Conservation (phyloP, 2,329 filamentous ascomycete species). For the Phoma herbarum region DNA sequence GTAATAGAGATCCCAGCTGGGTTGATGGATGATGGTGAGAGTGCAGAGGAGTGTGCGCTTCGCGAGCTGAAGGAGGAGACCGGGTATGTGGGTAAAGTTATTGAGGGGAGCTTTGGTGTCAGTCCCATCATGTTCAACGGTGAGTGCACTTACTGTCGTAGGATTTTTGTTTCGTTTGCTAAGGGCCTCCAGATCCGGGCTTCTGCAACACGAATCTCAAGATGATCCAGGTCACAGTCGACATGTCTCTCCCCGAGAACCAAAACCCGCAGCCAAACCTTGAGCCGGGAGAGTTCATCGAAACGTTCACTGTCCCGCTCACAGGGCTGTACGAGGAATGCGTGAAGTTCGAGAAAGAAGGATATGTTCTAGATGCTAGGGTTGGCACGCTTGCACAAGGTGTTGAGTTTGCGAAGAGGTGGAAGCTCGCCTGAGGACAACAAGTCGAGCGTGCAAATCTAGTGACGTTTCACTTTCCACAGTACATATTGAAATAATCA, state of each 20-base stretch:
- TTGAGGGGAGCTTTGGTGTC: constrained; percentile 47
- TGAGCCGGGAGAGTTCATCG: constrained; percentile 84
- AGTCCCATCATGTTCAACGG: constrained; percentile 56
- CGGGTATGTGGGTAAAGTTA: constrained; percentile 64
- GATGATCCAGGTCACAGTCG: constrained; percentile 77
- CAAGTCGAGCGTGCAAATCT: no score
- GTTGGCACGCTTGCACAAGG: constrained; percentile 82
- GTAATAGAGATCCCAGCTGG: constrained; percentile 71
- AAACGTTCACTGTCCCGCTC: constrained; percentile 76
- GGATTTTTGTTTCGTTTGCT: background rate
- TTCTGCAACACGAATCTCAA: constrained; percentile 57
- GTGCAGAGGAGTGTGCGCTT: constrained; percentile 65
- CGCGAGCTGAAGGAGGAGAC: constrained; percentile 71
- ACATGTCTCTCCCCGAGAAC: constrained; percentile 74
- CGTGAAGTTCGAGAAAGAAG: constrained; percentile 71
- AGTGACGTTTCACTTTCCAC: no score
- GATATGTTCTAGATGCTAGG: constrained; percentile 80
- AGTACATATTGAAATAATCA: no score
- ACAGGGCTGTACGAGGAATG: constrained; percentile 71
- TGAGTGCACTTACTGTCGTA: constrained; percentile 26
- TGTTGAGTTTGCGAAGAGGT: constrained; percentile 72
- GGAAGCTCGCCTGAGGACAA: constrained; percentile 31
- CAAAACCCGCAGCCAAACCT: constrained; percentile 72
- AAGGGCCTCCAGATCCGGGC: constrained; percentile 45
- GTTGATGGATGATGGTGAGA: constrained; percentile 68